A percentile compares a stretch with the other conserved stretches of the same genome.
These are phyloP conservation scores for Angomonas deanei DNA, from an alignment of 208 protist genomes.

Conservation along the genomic window DNA sequence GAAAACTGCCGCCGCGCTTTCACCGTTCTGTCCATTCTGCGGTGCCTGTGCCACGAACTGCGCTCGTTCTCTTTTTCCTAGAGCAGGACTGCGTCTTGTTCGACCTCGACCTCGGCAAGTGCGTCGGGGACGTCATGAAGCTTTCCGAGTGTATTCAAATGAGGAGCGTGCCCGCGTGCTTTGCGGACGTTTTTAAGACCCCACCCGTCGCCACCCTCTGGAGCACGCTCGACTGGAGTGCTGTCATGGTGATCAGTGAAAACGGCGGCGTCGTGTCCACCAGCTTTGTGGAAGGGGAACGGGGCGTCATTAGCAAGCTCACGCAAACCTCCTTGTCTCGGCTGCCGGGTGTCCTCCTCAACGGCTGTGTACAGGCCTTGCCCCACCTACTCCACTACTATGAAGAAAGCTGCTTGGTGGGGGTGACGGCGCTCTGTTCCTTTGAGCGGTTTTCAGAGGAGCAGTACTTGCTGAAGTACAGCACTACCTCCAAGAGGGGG, in stretches of 20 bases:
- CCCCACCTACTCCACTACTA: not conserved
- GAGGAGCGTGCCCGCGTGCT: conserved; percentile 17
- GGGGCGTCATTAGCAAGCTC: not conserved
- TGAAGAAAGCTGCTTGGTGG: no score
- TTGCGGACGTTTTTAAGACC: conserved; percentile 8
- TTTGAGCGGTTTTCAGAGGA: not conserved
- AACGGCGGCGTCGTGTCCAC: not conserved
- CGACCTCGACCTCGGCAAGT: conserved; percentile 23
- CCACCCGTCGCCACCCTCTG: not conserved
- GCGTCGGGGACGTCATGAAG: conserved; percentile 15
- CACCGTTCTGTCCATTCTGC: conserved; percentile 26
- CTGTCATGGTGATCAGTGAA: not conserved
- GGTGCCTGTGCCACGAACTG: conserved; percentile 31
- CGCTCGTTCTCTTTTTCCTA: conserved; percentile 55
- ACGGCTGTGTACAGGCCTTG: not conserved
- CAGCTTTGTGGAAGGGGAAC: not conserved
- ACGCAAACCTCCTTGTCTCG: not conserved
- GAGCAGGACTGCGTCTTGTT: conserved; percentile 52
- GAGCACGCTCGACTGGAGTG: not conserved
- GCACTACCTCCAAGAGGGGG: no score
- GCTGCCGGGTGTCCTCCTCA: not conserved
- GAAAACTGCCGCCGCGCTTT: conserved; percentile 42
- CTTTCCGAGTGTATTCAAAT: conserved; percentile 13
- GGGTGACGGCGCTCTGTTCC: no score
- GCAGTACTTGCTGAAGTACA: not conserved